Evolutionary conservation across 352 stramenopile species (phyloP), one percentile per base, ranked within the genome.

Genomic region (Blastocystis hominis): DNA sequence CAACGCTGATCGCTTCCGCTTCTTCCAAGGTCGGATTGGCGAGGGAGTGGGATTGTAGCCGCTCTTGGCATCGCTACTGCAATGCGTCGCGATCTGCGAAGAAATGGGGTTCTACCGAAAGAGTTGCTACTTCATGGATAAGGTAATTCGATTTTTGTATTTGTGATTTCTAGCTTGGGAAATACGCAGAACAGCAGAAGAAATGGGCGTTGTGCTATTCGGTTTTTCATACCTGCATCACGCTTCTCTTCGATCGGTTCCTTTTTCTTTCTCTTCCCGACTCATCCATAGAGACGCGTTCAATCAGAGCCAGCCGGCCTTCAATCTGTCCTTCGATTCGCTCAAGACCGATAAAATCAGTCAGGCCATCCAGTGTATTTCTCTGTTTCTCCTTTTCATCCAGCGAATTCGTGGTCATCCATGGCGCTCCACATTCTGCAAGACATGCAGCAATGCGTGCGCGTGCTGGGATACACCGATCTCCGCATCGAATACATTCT

Each of bases 341-440:
- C 3, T 64, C 56, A 38, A 17, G 13, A 13, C n/a, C n/a, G 13
- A 61, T 13, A 61, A 61, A n/a, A 17, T 61, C 53, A 61, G 13
- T 61, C 53, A 64, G n/a, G n/a, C n/a, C n/a, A n/a, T n/a, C n/a
- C n/a, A n/a, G n/a, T n/a, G n/a, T n/a, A n/a, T n/a, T n/a, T n/a
- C n/a, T n/a, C n/a, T n/a, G 62, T 70, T 40, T 42, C 1, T 70
- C 15, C 42, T 1, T 78, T 3, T 62, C 13, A 5, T 34, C 1
- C 40, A 78, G 68, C 42, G 6, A 30, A 30, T 30, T 59, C 68
- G 24, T 78, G 68, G 68, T 78, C 68, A 2, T 61, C 40, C 5
- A 20, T 78, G 9, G 68, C 68, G n/a, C 62, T 62, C 53, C 68
- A 78, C 53, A 10, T 78, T 15, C 68, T 78, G n/a, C 68, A 78